Percentiles rank a stretch among this genome's conserved stretches.
These are phyloP conservation scores for Salinomyces thailandicus DNA, from an alignment of 2,329 filamentous ascomycete species.

Conservation along the genomic window DNA sequence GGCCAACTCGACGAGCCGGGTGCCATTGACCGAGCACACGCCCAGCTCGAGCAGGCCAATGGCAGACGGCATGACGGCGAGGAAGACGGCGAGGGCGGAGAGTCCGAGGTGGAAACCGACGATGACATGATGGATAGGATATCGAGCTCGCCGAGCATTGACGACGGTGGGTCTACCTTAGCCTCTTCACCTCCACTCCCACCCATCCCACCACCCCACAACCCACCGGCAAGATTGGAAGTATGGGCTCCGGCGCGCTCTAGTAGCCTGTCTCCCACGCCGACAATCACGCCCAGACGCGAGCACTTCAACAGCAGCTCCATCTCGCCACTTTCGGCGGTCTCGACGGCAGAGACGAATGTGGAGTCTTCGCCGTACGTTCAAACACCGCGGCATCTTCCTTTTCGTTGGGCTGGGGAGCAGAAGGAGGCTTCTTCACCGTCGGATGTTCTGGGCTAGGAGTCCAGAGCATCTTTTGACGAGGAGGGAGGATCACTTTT, in stretches of 20 bases:
- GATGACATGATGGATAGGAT: constrained; percentile 98
- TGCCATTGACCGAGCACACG: constrained; percentile 41
- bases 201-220: constrained; percentile 3
- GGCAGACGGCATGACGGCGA: constrained; percentile 25
- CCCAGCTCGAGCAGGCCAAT: constrained; percentile 33
- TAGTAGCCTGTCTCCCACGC: constrained; percentile 32
- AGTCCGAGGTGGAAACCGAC: constrained; percentile 61
- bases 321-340: neutral
- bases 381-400: constrained; percentile 31
- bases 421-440: constrained; percentile 15
- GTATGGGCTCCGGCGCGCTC: constrained; percentile 31
- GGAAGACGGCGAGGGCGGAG: constrained; percentile 54
- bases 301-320: constrained; percentile 24
- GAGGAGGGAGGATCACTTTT: constrained; percentile 5
- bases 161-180: constrained; percentile 79
- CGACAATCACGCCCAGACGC: constrained; percentile 15
- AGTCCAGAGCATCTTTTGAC: constrained; percentile 10
- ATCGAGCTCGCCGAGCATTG: constrained; percentile 95
- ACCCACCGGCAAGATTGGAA: constrained; percentile 1
- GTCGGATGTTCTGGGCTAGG: constrained; percentile 9
- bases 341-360: neutral
- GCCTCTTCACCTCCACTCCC: constrained; percentile 12
- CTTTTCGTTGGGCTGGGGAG: constrained; percentile 16
- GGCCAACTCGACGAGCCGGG: constrained; percentile 35
- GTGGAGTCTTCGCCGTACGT: constrained; percentile 35